Evolutionary conservation across 345 rosid species (phyloP).

Genomic region (Eucalyptus curtisii): DNA sequence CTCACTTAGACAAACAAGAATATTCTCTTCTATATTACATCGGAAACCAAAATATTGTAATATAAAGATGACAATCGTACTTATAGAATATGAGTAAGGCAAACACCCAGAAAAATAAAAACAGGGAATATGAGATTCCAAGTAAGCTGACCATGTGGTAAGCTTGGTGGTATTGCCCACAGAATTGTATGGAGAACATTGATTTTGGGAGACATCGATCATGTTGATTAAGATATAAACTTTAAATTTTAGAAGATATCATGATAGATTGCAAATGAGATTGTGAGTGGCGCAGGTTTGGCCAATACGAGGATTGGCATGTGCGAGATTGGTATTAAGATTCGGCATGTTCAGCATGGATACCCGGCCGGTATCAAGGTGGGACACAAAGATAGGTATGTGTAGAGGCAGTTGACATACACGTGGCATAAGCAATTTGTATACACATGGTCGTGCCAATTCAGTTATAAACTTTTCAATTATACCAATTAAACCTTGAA

Average conservation of each 20-base stretch:
- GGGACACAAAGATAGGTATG: not conserved
- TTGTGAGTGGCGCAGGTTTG: not conserved
- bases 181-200: not conserved
- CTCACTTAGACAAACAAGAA: not conserved
- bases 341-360: too few species aligned
- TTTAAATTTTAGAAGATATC: not conserved
- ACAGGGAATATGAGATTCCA: not conserved
- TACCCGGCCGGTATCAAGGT: not conserved
- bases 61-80: not conserved
- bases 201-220: not conserved
- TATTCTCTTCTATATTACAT: not conserved
- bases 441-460: rapidly evolving
- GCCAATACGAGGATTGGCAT: not conserved
- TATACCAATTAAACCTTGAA: not conserved
- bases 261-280: not conserved
- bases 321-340: not conserved
- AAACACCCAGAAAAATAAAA: not conserved
- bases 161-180: not conserved
- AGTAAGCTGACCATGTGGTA: not conserved
- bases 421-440: not conserved
- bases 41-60: not conserved
- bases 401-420: not conserved
- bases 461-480: rapidly evolving
- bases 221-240: not conserved
- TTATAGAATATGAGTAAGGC: not conserved